These are phyloP conservation scores for Dillenia suffruticosa DNA, from an alignment of 164 flowering plant species.

Conservation along the genomic window DNA sequence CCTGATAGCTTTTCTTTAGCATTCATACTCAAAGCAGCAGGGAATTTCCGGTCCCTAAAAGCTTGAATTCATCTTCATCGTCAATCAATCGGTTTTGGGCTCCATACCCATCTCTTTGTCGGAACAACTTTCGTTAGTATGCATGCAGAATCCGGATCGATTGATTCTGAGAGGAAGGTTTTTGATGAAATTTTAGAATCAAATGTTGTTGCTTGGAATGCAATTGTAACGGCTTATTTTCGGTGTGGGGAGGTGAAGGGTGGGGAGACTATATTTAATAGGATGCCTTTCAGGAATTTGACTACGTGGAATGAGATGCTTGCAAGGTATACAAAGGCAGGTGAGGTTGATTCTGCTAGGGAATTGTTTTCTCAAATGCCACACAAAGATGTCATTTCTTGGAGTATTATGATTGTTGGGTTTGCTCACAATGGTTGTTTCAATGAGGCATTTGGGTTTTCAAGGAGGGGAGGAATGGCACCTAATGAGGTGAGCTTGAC, in stretches of 20 bases:
- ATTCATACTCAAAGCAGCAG: conserved; percentile 50
- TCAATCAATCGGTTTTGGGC: conserved; percentile 34
- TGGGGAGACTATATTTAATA: conserved; percentile 28
- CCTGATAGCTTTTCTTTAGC: conserved; percentile 65
- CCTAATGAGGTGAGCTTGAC: conserved; percentile 65
- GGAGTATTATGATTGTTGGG: conserved; percentile 78
- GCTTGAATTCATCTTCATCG: conserved; percentile 51
- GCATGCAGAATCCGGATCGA: conserved; percentile 48
- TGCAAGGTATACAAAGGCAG: conserved; percentile 50
- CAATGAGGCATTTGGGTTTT: conserved; percentile 45
- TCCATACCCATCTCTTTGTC: conserved; percentile 43
- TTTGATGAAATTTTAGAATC: conserved; percentile 55
- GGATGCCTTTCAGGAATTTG: conserved; percentile 43
- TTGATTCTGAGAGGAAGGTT: conserved; percentile 25
- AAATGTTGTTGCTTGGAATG: conserved; percentile 68
- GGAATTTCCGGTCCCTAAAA: conserved; percentile 27
- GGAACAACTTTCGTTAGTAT: conserved; percentile 51
- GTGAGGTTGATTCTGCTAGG: conserved; percentile 39
- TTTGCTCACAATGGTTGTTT: conserved; percentile 43
- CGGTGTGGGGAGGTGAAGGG: conserved; percentile 40
- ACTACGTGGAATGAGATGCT: conserved; percentile 62
- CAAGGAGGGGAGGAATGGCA: conserved; percentile 26
- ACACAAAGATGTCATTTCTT: conserved; percentile 48
- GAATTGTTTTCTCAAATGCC: conserved; percentile 33
- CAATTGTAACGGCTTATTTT: conserved; percentile 48